Evolutionary conservation across 805 yeast genomes (phyloP).

Genomic region (Phaffomyces antillensis): DNA sequence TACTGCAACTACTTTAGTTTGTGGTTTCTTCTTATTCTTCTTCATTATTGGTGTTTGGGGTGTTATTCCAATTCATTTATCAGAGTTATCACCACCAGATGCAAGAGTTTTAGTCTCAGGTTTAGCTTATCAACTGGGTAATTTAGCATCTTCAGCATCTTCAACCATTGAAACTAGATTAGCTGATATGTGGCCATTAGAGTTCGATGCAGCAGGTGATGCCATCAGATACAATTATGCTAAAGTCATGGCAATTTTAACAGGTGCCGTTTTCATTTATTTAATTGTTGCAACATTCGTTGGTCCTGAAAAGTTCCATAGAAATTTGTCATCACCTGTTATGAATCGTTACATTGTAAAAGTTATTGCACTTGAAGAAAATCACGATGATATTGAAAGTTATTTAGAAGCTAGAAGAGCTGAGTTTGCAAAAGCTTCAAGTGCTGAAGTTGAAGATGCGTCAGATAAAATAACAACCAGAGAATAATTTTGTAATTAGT

Average conservation of each 20-base stretch:
- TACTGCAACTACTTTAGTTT: slow-evolving; percentile 40
- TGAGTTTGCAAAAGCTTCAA: too few species aligned
- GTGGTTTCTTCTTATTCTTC: slow-evolving; percentile 59
- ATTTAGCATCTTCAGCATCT: slow-evolving; percentile 63
- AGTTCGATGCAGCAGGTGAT: slow-evolving; percentile 24
- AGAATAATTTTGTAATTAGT: background rate
- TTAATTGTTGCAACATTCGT: slow-evolving; percentile 38
- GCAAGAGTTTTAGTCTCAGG: slow-evolving; percentile 59
- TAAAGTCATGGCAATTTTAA: slow-evolving; percentile 62
- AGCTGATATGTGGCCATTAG: slow-evolving; percentile 56
- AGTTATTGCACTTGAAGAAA: slow-evolving; percentile 17
- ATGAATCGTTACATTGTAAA: slow-evolving; percentile 25
- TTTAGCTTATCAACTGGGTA: slow-evolving; percentile 63
- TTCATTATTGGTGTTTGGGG: slow-evolving; percentile 74
- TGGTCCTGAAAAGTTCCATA: slow-evolving; percentile 52
- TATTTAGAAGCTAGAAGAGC: background rate
- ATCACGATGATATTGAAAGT: slow-evolving; percentile 3
- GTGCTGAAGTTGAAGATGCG: background rate
- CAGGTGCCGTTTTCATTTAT: slow-evolving; percentile 58
- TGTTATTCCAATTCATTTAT: slow-evolving; percentile 55
- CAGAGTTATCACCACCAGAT: slow-evolving; percentile 61
- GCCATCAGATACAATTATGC: slow-evolving; percentile 42
- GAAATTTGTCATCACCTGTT: slow-evolving; percentile 27
- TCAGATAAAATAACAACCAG: background rate
- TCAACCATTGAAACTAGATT: slow-evolving; percentile 61